phyloP scores from a whole-genome alignment of 495 filamentous ascomycete species.

The Jackrogersella minutella region DNA sequence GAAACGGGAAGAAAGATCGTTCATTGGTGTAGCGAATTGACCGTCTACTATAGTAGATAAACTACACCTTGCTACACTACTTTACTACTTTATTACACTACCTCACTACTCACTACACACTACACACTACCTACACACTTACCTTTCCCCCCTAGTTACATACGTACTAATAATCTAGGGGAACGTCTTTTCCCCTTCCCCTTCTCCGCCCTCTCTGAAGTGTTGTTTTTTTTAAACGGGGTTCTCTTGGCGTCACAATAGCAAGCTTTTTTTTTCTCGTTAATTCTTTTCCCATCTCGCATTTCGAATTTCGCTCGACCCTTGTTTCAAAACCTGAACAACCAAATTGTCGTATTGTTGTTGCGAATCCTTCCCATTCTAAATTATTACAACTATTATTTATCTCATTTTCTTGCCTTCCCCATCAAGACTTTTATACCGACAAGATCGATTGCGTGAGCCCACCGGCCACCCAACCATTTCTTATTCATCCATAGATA shows the following conservation, averaged over 20 bases:
- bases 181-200: background rate
- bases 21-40: background rate
- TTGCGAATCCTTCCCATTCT: background rate
- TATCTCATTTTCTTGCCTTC: constrained; percentile 18
- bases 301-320: background rate
- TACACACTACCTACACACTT: background rate
- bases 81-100: background rate
- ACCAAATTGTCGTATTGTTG: constrained; percentile 9
- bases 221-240: constrained; percentile 21
- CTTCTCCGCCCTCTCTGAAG: constrained; percentile 8
- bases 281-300: constrained; percentile 20
- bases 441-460: constrained; percentile 24
- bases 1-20: background rate
- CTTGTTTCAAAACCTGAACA: constrained; percentile 19
- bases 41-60: no score
- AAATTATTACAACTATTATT: constrained; percentile 2
- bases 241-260: constrained; percentile 44
- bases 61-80: background rate
- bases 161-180: constrained; percentile 2
- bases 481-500: constrained; percentile 34
- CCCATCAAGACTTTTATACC: constrained; percentile 31
- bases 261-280: constrained; percentile 39
- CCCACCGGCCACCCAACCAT: constrained; percentile 25
- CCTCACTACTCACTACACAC: background rate
- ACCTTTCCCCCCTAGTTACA: constrained; percentile 10